Evolutionary conservation across 2,329 filamentous ascomycete genomes (phyloP), one percentile per base, ranked within the genome.

Genomic region (Cladosporium phlei): DNA sequence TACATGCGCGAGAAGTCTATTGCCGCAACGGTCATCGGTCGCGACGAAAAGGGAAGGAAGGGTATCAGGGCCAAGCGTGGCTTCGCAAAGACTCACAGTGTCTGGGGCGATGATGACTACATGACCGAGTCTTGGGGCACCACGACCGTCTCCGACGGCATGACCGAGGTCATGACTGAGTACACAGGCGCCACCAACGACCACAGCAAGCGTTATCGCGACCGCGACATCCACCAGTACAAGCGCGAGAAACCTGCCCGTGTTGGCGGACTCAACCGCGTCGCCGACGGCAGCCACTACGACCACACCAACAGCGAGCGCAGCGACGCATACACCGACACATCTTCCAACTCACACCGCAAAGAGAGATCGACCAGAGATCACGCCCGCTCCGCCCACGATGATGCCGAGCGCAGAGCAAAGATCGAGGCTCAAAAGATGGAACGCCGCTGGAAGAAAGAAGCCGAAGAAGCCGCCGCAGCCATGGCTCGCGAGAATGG

Each of bases 261-360:
- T 42, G 89, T 97, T 2, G 91, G 91, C 27, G 91, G 91, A 16
- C 72, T 97, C 65, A 97, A 97, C 69, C 83, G 84, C 58, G 76
- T 85, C 55, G 77, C 83, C 33, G 91, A 96, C 56, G 86, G 83
- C 51, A 86, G 82, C 50, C 73, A 80, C 55, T 95, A 88, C 76
- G 86, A 94, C 62, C 87, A 86, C 66, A 84, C 83, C 38, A 81
- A 83, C 55, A 79, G 81, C 28, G 77, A 74, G 56, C 74, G 80
- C 40, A 69, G 69, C 47, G 68, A 73, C 55, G 54, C 59, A 54
- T 52, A 66, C 63, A 30, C 74, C 83, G 45, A 69, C 69, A 47
- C 72, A 48, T 69, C 68, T 49, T 60, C 69, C 56, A 61, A 70
- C 55, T 25, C 44, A 3, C 44, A 47, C 44, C 42, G 42, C 22